These are phyloP conservation scores for Aaosphaeria pasadenensis DNA, from an alignment of 2,329 filamentous ascomycete species.

Conservation along the genomic window DNA sequence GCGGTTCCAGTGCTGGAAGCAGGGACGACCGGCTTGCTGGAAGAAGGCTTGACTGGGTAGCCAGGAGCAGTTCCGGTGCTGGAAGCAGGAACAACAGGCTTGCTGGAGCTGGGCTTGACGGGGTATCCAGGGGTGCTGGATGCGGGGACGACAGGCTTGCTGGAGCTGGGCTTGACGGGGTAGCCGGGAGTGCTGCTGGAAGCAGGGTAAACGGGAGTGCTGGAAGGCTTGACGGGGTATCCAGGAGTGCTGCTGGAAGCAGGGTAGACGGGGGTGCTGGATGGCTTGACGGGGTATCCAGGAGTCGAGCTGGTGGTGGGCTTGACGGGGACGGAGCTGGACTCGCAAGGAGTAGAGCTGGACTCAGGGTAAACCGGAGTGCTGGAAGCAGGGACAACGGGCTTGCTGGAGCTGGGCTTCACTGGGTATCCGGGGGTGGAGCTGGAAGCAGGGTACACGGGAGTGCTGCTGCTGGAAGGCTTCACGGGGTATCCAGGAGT, in stretches of 20 bases:
- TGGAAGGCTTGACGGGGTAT: not conserved
- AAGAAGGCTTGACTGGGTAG: not conserved
- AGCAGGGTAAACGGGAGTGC: not conserved
- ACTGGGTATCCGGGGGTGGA: too few species aligned
- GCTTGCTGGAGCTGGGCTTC: not conserved
- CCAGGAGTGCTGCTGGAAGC: too few species aligned
- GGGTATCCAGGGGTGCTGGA: not conserved
- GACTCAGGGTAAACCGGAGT: too few species aligned
- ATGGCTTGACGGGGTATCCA: too few species aligned
- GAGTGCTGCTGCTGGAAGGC: too few species aligned
- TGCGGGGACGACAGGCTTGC: not conserved
- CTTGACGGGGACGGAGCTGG: too few species aligned
- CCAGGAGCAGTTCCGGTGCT: not conserved
- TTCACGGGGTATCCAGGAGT: not conserved
- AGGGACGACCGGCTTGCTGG: conserved; percentile 1
- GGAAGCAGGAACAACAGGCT: not conserved
- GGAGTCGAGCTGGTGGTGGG: too few species aligned
- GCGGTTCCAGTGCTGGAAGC: not conserved
- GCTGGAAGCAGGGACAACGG: not conserved
- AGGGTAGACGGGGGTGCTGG: too few species aligned
- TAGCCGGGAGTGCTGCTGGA: conserved; percentile 1
- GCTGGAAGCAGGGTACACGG: too few species aligned
- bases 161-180: not conserved
- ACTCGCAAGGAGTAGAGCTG: too few species aligned
- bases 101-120: conserved; percentile 1